phyloP scores from a whole-genome alignment of 345 rosid species.

The Litchi chinensis region DNA sequence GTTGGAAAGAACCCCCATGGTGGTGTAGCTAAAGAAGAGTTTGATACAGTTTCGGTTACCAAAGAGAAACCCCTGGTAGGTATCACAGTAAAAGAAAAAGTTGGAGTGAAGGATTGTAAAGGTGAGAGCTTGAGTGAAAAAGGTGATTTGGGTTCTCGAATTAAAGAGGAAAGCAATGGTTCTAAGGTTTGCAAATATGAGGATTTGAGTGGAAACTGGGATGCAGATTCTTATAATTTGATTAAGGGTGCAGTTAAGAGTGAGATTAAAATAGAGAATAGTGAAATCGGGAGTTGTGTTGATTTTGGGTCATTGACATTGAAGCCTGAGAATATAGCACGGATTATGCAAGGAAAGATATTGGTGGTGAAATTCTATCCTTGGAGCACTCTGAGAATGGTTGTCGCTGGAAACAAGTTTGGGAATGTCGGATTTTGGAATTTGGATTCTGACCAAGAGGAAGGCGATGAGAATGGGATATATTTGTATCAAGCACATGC shows the following conservation, averaged over 20 bases:
- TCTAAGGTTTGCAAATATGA: slow-evolving; percentile 10
- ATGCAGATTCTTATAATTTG: background rate
- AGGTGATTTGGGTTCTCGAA: background rate
- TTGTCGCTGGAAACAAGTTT: slow-evolving; percentile 64
- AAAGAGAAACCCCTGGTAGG: slow-evolving; percentile 24
- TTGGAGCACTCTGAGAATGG: slow-evolving; percentile 51
- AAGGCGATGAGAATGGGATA: slow-evolving; percentile 58
- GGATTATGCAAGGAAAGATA: slow-evolving; percentile 63
- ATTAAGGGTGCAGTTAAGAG: slow-evolving; percentile 18
- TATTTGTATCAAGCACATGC: slow-evolving; percentile 60
- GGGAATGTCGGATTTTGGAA: slow-evolving; percentile 87
- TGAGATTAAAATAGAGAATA: slow-evolving; percentile 32
- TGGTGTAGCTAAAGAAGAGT: slow-evolving; percentile 7
- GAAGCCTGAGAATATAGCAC: slow-evolving; percentile 62
- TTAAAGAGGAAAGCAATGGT: slow-evolving; percentile 8
- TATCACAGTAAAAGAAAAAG: slow-evolving; percentile 3
- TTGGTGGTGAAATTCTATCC: slow-evolving; percentile 64
- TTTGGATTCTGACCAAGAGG: slow-evolving; percentile 41
- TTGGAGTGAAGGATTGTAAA: slow-evolving; percentile 10
- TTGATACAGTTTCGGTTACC: slow-evolving; percentile 35
- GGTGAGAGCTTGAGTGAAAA: slow-evolving; percentile 14
- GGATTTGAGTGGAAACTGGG: background rate
- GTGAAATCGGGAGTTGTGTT: slow-evolving; percentile 13
- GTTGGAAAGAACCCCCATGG: slow-evolving; percentile 23
- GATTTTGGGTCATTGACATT: slow-evolving; percentile 41